Evolutionary conservation across 2,329 filamentous ascomycete species (phyloP), one percentile per base, ranked within the genome.

Genomic region (Colletotrichum navitas): DNA sequence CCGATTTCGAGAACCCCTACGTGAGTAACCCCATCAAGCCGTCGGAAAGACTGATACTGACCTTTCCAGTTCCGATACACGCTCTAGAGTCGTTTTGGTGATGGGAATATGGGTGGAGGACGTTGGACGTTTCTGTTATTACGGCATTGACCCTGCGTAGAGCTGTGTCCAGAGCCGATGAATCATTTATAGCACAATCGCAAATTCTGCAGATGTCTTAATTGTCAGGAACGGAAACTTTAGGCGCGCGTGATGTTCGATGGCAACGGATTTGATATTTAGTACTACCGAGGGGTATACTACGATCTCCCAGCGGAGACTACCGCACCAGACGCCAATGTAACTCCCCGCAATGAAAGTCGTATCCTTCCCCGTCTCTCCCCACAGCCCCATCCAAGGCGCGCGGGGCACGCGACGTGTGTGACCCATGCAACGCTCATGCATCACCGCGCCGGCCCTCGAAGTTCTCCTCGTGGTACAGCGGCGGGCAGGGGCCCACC

Each of bases 1-100:
- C 81, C 0, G 81, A 83, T 69, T 79, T 81, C 29, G 74, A 81
- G 71, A 83, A 83, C 60, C 76, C 77, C 16, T 81, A 82, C 63
- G 79, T 83, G 41, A 72, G 70, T 72, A 12, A 24, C n/a, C n/a
- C 2, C 12, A 12, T 8, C 8, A 8, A 18, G 3, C 24, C 3
- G 0, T 1, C 6, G 0, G 16, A 18, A 11, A 32, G 5, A 1
- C 21, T 1, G 18, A 8, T 14, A 26, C 61, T 54, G 24, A 63
- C 49, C 4, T 43, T 16, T 0, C 1, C 21, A 63, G 61, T 63
- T 63, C 51, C 61, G 61, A 43, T 63, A 63, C 36, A 55, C 61
- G 11, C 61, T 63, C 21, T 63, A 63, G 39, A n/a, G 26, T 12
- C 8, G 6, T 5, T 29, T 2, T 26, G 0, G 3, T 41, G 21